Evolutionary conservation across 169 alveolate species (phyloP), one percentile per base, ranked within the genome.

Genomic region (Cryptosporidium canis): DNA sequence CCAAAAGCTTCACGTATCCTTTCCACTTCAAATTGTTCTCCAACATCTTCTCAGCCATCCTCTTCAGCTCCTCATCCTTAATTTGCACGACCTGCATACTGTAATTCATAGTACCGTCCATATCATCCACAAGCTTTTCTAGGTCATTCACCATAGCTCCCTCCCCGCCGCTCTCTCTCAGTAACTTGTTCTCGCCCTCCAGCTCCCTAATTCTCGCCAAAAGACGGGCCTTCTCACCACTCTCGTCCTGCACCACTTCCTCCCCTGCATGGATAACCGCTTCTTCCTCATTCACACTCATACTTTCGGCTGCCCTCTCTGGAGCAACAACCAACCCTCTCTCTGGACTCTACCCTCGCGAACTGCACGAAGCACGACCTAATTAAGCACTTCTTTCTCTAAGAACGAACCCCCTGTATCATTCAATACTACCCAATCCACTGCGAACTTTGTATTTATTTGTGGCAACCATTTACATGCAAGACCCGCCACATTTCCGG

Each of bases 41-140:
- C 27, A 18, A 21, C 11, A 58, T 14, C 44, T 39, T 77, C 33
- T 41, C 64, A 39, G 16, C 43, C 24, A 77, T 27, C 21, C 29
- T 56, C 14, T 77, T 41, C 11, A 77, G 55, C 44, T 77, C 77
- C 3, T 77, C 71, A 44, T 77, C 71, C 55, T 77, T 77, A 18
- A 21, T 43, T 27, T 77, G 27, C 29, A 77, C 16, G 41, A 39
- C 37, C 24, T 55, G 51, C 39, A 77, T 5, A 39, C 87, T 77
- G 47, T 56, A 35, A 16, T 61, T 61, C 31, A 77, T 24, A 16
- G 64, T 37, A 31, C 51, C 21, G 31, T 77, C 72, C 71, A 77
- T 61, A 24, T 77, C 77, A 29, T 18, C 45, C 9, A 39, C 21
- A 18, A 56, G 21, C 47, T 77, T n/a, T 6, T 61, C 37, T 3